Evolutionary conservation across 129 eudicot genomes (phyloP), one percentile per base, ranked within the genome.

Genomic region (Helichrysum umbraculigerum): DNA sequence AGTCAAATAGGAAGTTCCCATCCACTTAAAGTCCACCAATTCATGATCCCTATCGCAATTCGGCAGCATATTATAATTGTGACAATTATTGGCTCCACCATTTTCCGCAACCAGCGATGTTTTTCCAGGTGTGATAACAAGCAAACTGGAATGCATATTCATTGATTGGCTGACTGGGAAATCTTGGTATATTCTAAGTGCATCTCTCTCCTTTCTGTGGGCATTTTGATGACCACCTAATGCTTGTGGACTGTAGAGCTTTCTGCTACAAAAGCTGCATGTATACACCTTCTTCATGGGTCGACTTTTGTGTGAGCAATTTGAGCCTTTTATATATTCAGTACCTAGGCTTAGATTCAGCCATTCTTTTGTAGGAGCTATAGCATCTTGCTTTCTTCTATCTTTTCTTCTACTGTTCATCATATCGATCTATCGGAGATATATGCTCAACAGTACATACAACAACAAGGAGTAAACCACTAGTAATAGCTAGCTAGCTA

Each of bases 191-290:
- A 28, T 65, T 33, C 21, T 33, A 66, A 34, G 25, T 8, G 25
- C 47, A 6, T 15, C 44, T 66, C 47, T 66, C 47, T 66, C 70
- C 15, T 20, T 66, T 34, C 70, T 66, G 50, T 66, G 70, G 44
- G 50, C 70, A 66, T 66, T 66, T 66, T 66, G 70, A 66, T 66
- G 70, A 15, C 70, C 70, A 14, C 70, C 70, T 34, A 66, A 66
- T 33, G 70, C 70, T 34, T 66, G 70, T 17, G 70, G 47, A 66
- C 50, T 17, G 11, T 34, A 35, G 25, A 66, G 33, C 70, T 66
- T 66, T 33, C 50, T 34, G 4, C 7, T 12, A 20, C 70, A 66
- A 4, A 66, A 66, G 47, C 5, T 34, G 11, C 70, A 66, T 34
- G 25, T 33, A 17, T 66, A 66, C 70, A 66, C 19, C 50, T 66